Conservation (phyloP, 1,139 yeast genomes). For the Geotrichum klebahnii region DNA sequence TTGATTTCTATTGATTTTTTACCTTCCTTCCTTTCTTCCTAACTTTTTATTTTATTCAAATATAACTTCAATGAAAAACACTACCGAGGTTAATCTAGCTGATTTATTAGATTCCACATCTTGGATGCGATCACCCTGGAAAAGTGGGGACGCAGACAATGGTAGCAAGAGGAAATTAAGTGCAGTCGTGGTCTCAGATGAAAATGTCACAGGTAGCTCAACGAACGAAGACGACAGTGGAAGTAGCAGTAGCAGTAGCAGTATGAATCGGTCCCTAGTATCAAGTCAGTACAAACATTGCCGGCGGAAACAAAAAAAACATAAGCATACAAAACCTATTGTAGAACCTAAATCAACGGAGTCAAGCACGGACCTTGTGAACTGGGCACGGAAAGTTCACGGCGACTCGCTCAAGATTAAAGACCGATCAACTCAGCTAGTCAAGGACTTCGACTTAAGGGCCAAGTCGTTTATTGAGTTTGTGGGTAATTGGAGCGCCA, state of each 20-base stretch:
- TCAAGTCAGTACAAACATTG: background rate
- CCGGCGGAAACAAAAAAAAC: background rate
- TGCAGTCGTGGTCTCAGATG: too few relatives aligned
- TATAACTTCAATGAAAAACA: too few relatives aligned
- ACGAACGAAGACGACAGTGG: too few relatives aligned
- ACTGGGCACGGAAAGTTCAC: conserved; percentile 1
- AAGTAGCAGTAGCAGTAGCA: background rate
- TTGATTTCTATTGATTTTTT: too few relatives aligned
- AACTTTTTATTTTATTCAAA: too few relatives aligned
- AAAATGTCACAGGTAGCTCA: too few relatives aligned
- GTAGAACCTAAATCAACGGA: background rate
- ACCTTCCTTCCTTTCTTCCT: too few relatives aligned
- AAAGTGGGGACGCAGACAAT: too few relatives aligned
- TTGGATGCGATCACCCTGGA: too few relatives aligned
- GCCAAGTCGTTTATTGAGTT: background rate
- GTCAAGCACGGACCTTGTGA: background rate
- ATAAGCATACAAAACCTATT: background rate
- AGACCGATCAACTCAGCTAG: background rate
- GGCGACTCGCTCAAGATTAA: background rate
- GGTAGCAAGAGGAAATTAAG: too few relatives aligned
- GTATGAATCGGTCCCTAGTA: background rate
- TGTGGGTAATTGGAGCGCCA: background rate
- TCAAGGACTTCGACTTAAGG: conserved; percentile 1
- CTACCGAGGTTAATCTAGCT: too few relatives aligned
- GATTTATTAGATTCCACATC: too few relatives aligned